A percentile compares a stretch with the other conserved stretches of the same genome.
Conservation (phyloP, 2,329 filamentous ascomycete genomes). For the Aureobasidium lini region DNA sequence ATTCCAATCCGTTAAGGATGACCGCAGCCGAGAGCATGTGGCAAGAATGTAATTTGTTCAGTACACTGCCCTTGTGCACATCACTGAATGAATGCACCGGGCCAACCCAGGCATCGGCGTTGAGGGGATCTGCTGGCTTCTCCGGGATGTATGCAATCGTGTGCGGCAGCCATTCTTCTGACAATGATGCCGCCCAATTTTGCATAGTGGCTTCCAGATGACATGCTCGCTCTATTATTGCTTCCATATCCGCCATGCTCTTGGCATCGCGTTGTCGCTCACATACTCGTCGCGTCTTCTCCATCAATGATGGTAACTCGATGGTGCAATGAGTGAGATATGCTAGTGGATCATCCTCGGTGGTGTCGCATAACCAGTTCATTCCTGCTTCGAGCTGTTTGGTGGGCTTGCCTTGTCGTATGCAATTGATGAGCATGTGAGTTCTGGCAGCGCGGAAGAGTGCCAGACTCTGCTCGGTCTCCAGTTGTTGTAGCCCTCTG, state of each 20-base stretch:
- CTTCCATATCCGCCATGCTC: conserved; percentile 5
- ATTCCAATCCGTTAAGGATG: not conserved
- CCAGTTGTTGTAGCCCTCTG: conserved; percentile 31
- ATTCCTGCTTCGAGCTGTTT: not conserved
- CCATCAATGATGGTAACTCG: conserved; percentile 2
- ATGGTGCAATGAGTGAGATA: conserved; percentile 10
- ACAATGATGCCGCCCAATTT: conserved; percentile 1
- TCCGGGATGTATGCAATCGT: conserved; percentile 7
- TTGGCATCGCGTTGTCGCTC: not conserved
- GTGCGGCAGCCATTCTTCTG: conserved; percentile 4
- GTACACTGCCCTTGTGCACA: conserved; percentile 1
- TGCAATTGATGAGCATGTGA: conserved; percentile 12
- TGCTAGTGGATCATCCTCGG: not conserved
- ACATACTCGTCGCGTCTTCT: not conserved
- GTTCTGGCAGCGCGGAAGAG: conserved; percentile 12
- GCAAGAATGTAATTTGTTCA: conserved; percentile 9
- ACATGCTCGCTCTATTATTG: conserved; percentile 3
- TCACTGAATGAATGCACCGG: conserved; percentile 4
- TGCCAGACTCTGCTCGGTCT: conserved; percentile 1
- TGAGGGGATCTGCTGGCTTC: not conserved
- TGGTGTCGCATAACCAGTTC: conserved; percentile 8
- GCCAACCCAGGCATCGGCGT: conserved; percentile 10
- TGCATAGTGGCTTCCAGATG: conserved; percentile 5
- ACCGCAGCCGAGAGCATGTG: conserved; percentile 1
- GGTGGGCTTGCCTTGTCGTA: conserved; percentile 7